Conservation (phyloP, 1,139 yeast species). For the Hansenula sp. region DNA sequence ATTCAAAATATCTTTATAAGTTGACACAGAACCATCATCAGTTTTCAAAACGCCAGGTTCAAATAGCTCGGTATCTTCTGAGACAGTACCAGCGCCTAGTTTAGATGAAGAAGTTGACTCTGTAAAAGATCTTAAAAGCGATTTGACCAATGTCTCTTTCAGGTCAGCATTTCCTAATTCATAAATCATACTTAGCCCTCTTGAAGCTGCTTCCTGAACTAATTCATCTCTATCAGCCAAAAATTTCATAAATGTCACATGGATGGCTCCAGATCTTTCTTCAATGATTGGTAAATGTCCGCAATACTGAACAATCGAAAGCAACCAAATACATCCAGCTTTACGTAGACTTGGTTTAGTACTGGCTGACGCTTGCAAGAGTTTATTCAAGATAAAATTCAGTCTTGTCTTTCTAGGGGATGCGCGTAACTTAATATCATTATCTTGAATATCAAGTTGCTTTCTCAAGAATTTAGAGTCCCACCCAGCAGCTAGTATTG, state of each 20-base stretch:
- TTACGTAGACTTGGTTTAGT: slow-evolving; percentile 74
- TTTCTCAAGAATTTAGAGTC: slow-evolving; percentile 51
- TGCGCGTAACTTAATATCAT: slow-evolving; percentile 5
- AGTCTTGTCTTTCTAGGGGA: slow-evolving; percentile 17
- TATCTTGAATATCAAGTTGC: slow-evolving; percentile 46
- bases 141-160: slow-evolving; percentile 70
- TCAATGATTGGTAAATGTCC: slow-evolving; percentile 43
- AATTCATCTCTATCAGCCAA: slow-evolving; percentile 78
- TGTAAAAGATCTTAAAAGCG: slow-evolving; percentile 76
- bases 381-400: slow-evolving; percentile 36
- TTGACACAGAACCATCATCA: slow-evolving; percentile 81
- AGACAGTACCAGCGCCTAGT: slow-evolving; percentile 64
- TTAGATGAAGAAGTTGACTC: slow-evolving; percentile 52
- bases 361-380: slow-evolving; percentile 50
- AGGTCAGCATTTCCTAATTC: slow-evolving; percentile 70
- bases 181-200: slow-evolving; percentile 80
- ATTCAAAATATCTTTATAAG: slow-evolving; percentile 80
- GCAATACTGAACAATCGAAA: slow-evolving; percentile 76
- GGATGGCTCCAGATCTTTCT: slow-evolving; percentile 52
- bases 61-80: slow-evolving; percentile 78
- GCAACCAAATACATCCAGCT: slow-evolving; percentile 82
- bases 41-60: slow-evolving; percentile 79
- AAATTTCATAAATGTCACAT: slow-evolving; percentile 68
- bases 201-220: slow-evolving; percentile 86
- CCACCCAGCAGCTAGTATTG: slow-evolving; percentile 77